A percentile compares a stretch with the other conserved stretches of the same genome.
Evolutionary conservation across 2,329 filamentous ascomycete genomes (phyloP).

Genomic region (Trichophyton equinum): DNA sequence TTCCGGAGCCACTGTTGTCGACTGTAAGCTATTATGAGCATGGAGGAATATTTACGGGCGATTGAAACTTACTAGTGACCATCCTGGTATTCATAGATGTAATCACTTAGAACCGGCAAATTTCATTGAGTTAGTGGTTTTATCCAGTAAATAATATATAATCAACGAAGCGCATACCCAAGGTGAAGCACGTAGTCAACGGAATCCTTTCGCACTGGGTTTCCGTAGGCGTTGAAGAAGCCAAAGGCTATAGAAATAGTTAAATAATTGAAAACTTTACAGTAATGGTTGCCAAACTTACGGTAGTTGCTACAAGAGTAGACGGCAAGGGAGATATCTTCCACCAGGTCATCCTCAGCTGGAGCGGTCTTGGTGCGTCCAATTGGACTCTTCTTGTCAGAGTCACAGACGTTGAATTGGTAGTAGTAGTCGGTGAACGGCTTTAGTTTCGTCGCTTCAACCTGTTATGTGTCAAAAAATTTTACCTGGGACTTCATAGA

Average conservation of each 20-base stretch:
- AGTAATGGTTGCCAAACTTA: slow-evolving; percentile 20
- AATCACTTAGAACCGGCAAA: slow-evolving; percentile 28
- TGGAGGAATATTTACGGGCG: slow-evolving; percentile 21
- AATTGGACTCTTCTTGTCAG: slow-evolving; percentile 47
- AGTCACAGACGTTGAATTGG: slow-evolving; percentile 56
- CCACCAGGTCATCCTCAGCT: slow-evolving; percentile 41
- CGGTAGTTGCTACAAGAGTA: slow-evolving; percentile 61
- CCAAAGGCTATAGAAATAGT: slow-evolving; percentile 31
- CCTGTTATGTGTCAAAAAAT: slow-evolving; percentile 26
- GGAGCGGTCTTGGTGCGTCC: slow-evolving; percentile 62
- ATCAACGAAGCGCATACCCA: slow-evolving; percentile 7
- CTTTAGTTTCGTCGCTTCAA: slow-evolving; percentile 51
- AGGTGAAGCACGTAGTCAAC: slow-evolving; percentile 50
- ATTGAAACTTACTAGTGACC: slow-evolving; percentile 21
- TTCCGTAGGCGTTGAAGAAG: slow-evolving; percentile 50
- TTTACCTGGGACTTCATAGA: slow-evolving; percentile 8
- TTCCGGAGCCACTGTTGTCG: slow-evolving; percentile 7
- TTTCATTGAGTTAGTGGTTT: too few relatives aligned
- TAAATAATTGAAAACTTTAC: background rate
- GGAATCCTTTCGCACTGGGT: slow-evolving; percentile 46
- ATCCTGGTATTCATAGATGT: slow-evolving; percentile 51
- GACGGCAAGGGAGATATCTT: slow-evolving; percentile 49
- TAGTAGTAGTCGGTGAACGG: slow-evolving; percentile 54
- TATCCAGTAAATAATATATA: background rate
- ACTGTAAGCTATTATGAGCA: background rate